These are phyloP conservation scores for Durusdinium trenchii DNA, from an alignment of 73 alveolate species.

Conservation along the genomic window DNA sequence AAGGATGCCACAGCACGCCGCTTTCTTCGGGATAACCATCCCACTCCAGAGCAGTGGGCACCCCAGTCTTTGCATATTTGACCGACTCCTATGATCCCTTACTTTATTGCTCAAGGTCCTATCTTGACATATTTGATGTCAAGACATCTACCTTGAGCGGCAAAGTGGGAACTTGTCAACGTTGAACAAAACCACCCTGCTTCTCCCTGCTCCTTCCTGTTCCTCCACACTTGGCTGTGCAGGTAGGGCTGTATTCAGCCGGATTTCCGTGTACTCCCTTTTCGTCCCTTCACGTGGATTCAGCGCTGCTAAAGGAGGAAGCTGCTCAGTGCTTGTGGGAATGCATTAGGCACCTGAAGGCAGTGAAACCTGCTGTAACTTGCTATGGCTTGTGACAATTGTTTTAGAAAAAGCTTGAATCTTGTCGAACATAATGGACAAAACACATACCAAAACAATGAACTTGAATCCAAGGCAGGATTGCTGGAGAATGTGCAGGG, in stretches of 20 bases:
- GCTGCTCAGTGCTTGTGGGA: not conserved
- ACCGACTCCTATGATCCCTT: not conserved
- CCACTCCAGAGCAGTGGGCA: not conserved
- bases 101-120: slow-evolving; percentile 14
- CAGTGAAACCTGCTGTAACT: not conserved
- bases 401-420: too few relatives aligned
- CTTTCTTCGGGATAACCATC: not conserved
- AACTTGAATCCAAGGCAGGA: not conserved
- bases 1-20: not conserved
- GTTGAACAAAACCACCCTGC: not conserved
- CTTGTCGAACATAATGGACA: too few relatives aligned
- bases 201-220: not conserved
- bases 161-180: not conserved
- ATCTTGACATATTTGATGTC: not conserved
- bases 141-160: not conserved
- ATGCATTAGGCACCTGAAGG: not conserved
- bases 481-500: slow-evolving; percentile 20
- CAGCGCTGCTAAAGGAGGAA: not conserved
- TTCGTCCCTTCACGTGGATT: not conserved
- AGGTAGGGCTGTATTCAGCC: not conserved
- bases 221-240: too few relatives aligned
- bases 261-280: slow-evolving; percentile 20
- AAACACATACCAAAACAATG: too few relatives aligned
- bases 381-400: too few relatives aligned
- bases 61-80: not conserved